Evolutionary conservation across 345 rosid genomes (phyloP), one percentile per base, ranked within the genome.

Genomic region (Sisymbrium irio): DNA sequence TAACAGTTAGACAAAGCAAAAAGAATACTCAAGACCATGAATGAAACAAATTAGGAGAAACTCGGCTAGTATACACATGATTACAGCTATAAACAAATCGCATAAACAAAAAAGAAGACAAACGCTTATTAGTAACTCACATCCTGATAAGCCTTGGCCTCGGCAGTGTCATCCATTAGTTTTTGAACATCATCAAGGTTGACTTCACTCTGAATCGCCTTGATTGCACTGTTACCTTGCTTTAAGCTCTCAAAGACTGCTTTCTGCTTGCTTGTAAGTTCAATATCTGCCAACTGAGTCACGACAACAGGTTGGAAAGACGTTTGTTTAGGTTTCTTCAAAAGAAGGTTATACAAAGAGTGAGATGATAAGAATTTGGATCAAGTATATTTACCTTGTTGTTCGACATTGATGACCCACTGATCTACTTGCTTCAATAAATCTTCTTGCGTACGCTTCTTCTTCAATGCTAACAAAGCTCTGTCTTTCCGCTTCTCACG

Each of bases 331-430:
- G 53, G 15, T 50, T 30, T 68, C 28, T 17, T 61, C 62, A 10
- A 15, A 36, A 41, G 40, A 62, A 20, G 14, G n/a, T n/a, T n/a
- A n/a, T n/a, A n/a, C n/a, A 42, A 41, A 41, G 3, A 17, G 3
- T 11, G 3, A 57, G 10, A 57, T 33, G 37, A 0, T 18, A 39
- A 13, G 53, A 39, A 50, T 14, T 13, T 15, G n/a, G 59, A 28
- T 19, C 3, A 56, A 22, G 64, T 42, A n/a, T 6, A 7, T 72
- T 81, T 74, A 95, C 99, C 99, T 76, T 95, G 99, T 76, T 95
- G 99, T 77, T 95, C 98, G 1, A 95, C 98, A 82, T 95, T 95
- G 72, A 92, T 84, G 70, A 95, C 81, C 99, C 97, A 92, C 7
- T 86, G 73, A 72, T 95, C 98, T 9, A 92, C 97, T 82, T 95